Percentiles rank a stretch among this genome's conserved stretches.
Conservation (phyloP, 805 yeast species). For the Kazachstania kunashirensis region DNA sequence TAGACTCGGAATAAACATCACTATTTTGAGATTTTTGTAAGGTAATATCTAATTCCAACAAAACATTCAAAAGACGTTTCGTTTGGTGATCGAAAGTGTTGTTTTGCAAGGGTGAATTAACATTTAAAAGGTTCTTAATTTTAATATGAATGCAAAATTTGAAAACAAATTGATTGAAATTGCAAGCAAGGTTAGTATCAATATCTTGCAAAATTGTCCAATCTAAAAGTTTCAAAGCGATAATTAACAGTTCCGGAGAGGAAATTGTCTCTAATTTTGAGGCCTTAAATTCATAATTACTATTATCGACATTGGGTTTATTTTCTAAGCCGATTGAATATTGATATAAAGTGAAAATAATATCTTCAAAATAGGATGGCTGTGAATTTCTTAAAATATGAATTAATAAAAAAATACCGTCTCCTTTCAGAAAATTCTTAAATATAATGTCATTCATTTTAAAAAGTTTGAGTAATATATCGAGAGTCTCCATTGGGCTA, state of each 20-base stretch:
- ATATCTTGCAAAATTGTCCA: conserved; percentile 32
- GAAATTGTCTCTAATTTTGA: background rate
- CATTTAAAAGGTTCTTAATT: conserved; percentile 17
- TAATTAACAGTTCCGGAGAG: conserved; percentile 31
- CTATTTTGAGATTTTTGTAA: conserved; percentile 28
- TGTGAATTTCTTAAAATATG: conserved; percentile 35
- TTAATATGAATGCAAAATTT: conserved; percentile 23
- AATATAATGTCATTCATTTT: conserved; percentile 39
- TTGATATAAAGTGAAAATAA: conserved; percentile 39
- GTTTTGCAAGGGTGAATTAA: background rate
- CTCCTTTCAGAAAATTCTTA: conserved; percentile 40
- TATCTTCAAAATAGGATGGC: conserved; percentile 30
- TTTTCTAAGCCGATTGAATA: conserved; percentile 12
- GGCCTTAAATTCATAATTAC: background rate
- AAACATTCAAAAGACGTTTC: conserved; percentile 11
- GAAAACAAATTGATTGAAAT: conserved; percentile 23
- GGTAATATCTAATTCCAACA: conserved; percentile 26
- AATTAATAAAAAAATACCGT: conserved; percentile 37
- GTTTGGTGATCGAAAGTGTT: conserved; percentile 20
- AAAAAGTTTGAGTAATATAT: conserved; percentile 43
- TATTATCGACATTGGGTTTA: background rate
- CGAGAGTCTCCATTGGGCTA: conserved; percentile 20
- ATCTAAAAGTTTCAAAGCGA: conserved; percentile 30
- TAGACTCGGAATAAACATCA: conserved; percentile 22
- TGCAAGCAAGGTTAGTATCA: conserved; percentile 27